Conservation (phyloP, 1,139 yeast genomes). For the Geotrichum fermentans region DNA sequence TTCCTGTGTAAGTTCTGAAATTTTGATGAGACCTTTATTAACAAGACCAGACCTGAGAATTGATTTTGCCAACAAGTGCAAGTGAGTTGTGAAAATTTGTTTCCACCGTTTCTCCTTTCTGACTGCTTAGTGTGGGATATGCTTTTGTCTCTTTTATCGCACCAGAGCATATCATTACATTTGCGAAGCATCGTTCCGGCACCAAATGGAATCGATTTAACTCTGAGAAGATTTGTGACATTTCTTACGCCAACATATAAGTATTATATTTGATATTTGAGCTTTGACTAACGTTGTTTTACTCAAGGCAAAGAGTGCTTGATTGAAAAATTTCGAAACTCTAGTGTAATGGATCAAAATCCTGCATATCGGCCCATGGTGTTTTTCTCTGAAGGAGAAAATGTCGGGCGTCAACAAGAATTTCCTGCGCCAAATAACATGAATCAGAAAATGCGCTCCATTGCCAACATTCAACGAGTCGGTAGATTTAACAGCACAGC, state of each 20-base stretch:
- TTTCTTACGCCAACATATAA: conserved; percentile 47
- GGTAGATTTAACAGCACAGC: conserved; percentile 26
- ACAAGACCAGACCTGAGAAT: conserved; percentile 41
- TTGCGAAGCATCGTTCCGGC: conserved; percentile 45
- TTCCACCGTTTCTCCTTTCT: not conserved
- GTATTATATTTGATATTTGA: conserved; percentile 19
- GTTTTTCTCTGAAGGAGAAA: conserved; percentile 40
- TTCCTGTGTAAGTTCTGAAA: conserved; percentile 43
- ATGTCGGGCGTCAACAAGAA: conserved; percentile 39
- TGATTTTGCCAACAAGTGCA: conserved; percentile 49
- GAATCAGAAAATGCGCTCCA: conserved; percentile 36
- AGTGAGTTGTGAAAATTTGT: conserved; percentile 27
- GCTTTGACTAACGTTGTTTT: conserved; percentile 19
- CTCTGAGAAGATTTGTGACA: conserved; percentile 48
- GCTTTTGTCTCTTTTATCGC: conserved; percentile 48
- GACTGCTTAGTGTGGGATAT: conserved; percentile 42
- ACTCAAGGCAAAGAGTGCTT: conserved; percentile 45
- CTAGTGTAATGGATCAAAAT: conserved; percentile 47
- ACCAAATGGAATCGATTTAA: conserved; percentile 46
- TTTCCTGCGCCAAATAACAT: conserved; percentile 40
- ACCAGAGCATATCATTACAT: conserved; percentile 43
- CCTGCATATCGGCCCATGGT: conserved; percentile 44
- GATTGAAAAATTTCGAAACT: conserved; percentile 46
- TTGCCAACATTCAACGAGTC: conserved; percentile 36
- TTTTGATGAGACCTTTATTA: conserved; percentile 16